Percentiles rank a stretch among this genome's conserved stretches.
Evolutionary conservation across 768 basidiomycete genomes (phyloP).

Genomic region (Suillus alpinus): DNA sequence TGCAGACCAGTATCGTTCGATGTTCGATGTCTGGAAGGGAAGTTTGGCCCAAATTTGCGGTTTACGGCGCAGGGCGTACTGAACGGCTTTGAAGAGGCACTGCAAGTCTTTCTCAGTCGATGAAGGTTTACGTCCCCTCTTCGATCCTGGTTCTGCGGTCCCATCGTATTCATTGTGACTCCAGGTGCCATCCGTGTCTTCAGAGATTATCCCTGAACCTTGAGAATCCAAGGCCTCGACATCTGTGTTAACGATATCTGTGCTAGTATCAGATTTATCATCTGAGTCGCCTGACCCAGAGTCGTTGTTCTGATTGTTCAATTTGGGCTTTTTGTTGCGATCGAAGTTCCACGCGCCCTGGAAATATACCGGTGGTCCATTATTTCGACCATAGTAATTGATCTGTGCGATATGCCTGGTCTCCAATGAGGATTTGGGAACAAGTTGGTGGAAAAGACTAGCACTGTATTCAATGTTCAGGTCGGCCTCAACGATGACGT

Average conservation of each 20-base stretch:
- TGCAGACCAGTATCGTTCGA: neutral
- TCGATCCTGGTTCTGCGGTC: neutral
- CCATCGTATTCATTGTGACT: neutral
- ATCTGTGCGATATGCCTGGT: neutral
- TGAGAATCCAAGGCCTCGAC: neutral
- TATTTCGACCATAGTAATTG: neutral
- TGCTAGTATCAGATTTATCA: neutral
- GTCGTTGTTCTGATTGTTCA: neutral
- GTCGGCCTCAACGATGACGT: neutral
- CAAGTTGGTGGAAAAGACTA: neutral
- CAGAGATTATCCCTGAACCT: neutral
- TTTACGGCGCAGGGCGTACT: neutral
- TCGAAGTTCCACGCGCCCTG: neutral
- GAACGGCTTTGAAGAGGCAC: neutral
- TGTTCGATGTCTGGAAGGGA: neutral
- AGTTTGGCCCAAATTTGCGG: neutral
- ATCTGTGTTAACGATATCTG: neutral
- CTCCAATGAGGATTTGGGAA: neutral
- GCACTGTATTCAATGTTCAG: neutral
- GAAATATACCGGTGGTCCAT: neutral
- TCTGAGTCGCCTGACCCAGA: neutral
- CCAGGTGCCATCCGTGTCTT: neutral
- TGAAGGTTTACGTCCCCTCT: neutral
- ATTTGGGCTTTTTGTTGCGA: neutral
- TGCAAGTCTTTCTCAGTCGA: neutral